phyloP scores from a whole-genome alignment of 1,139 yeast genomes.

The Saccharomycopsis hybrid region DNA sequence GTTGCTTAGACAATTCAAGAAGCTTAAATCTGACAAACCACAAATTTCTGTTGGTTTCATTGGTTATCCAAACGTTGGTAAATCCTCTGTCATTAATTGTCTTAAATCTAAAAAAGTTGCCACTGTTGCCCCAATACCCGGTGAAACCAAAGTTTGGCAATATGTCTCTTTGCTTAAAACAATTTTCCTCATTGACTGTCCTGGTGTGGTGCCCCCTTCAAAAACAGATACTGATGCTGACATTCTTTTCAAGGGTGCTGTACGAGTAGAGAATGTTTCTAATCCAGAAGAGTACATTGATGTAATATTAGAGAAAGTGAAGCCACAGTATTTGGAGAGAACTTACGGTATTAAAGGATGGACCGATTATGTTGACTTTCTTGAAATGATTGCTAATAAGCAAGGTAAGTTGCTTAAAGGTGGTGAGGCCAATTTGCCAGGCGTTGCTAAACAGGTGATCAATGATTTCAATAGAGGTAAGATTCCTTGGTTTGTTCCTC shows the following conservation, averaged over 20 bases:
- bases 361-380: slow-evolving; percentile 72
- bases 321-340: slow-evolving; percentile 86
- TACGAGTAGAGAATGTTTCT: slow-evolving; percentile 93
- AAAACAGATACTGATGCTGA: slow-evolving; percentile 87
- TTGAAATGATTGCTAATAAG: slow-evolving; percentile 87
- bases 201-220: slow-evolving; percentile 98
- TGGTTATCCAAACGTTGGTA: slow-evolving; percentile 97
- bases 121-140: slow-evolving; percentile 96
- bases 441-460: slow-evolving; percentile 83
- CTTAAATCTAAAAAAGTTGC: slow-evolving; percentile 93
- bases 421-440: slow-evolving; percentile 95
- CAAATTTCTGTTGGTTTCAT: slow-evolving; percentile 96
- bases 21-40: slow-evolving; percentile 85
- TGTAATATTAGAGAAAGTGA: slow-evolving; percentile 77
- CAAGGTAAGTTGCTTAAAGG: slow-evolving; percentile 91
- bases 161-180: slow-evolving; percentile 95
- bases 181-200: slow-evolving; percentile 93
- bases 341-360: slow-evolving; percentile 94
- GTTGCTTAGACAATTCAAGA: slow-evolving; percentile 84
- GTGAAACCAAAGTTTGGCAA: slow-evolving; percentile 99
- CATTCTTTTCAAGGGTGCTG: slow-evolving; percentile 92
- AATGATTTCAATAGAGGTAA: slow-evolving; percentile 96
- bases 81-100: slow-evolving; percentile 91
- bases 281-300: slow-evolving; percentile 95
- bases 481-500: slow-evolving; percentile 96